These are phyloP conservation scores for Diaporthe sp. DNA, from an alignment of 2,329 filamentous ascomycete genomes.

Conservation along the genomic window DNA sequence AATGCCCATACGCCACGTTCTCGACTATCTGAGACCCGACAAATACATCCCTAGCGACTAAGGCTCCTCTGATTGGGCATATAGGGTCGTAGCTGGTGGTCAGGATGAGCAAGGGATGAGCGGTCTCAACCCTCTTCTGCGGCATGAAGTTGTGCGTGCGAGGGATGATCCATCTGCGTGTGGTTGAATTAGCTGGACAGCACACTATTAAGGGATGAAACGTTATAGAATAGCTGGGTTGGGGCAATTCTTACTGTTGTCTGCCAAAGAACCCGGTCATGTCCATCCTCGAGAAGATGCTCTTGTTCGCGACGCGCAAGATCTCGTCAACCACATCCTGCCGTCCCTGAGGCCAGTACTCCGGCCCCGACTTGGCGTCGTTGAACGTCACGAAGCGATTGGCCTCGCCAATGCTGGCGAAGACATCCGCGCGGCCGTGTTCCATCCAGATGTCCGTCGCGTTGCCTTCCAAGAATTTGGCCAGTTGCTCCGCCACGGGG, in stretches of 20 bases:
- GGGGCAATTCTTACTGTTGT: constrained; percentile 41
- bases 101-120: constrained; percentile 65
- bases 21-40: constrained; percentile 54
- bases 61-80: constrained; percentile 58
- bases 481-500: constrained; percentile 49
- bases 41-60: constrained; percentile 50
- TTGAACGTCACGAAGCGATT: constrained; percentile 47
- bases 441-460: constrained; percentile 51
- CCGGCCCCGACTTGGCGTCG: constrained; percentile 47
- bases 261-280: constrained; percentile 47
- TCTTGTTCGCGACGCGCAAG: constrained; percentile 48
- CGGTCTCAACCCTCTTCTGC: constrained; percentile 50
- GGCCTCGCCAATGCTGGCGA: constrained; percentile 45
- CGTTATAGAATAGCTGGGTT: neutral
- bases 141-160: constrained; percentile 47
- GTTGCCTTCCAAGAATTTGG: constrained; percentile 52
- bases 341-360: constrained; percentile 50
- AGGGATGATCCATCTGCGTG: constrained; percentile 42
- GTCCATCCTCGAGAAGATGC: constrained; percentile 46
- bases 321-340: constrained; percentile 50
- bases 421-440: constrained; percentile 45
- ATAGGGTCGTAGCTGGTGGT: constrained; percentile 70
- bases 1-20: constrained; percentile 58
- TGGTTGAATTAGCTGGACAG: neutral
- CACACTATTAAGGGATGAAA: neutral